A percentile compares a stretch with the other conserved stretches of the same genome.
phyloP scores from a whole-genome alignment of 495 filamentous ascomycete genomes.

The Achaetomiella virescens region DNA sequence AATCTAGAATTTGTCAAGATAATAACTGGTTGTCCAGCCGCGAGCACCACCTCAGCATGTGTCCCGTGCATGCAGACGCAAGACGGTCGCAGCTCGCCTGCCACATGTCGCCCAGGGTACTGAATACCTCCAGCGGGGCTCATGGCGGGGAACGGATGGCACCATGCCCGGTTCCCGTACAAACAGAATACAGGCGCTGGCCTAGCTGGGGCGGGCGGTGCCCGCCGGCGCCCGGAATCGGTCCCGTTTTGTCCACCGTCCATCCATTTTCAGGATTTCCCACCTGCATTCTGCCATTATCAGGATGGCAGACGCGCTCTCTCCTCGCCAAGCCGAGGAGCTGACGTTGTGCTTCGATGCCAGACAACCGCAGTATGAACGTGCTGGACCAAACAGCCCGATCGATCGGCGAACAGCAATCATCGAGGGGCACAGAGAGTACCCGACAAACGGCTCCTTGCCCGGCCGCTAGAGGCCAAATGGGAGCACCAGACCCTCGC shows the following conservation, averaged over 20 bases:
- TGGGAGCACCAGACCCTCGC: not conserved
- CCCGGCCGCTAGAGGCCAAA: not conserved
- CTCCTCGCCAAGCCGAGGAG: not conserved
- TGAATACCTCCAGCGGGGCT: not conserved
- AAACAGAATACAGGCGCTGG: constrained; percentile 3
- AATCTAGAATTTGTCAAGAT: not conserved
- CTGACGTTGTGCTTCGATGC: not conserved
- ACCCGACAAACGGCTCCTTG: not conserved
- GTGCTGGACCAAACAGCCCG: not conserved
- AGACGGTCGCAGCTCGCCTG: constrained; percentile 1
- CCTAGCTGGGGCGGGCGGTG: not conserved
- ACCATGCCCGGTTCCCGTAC: constrained; percentile 4
- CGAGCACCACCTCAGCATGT: not conserved
- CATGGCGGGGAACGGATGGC: not conserved
- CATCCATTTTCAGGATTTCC: not conserved
- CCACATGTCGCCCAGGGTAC: constrained; percentile 3
- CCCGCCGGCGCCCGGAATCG: not conserved
- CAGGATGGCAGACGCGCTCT: not conserved
- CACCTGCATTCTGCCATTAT: not conserved
- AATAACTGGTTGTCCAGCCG: not conserved
- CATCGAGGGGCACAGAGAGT: not conserved
- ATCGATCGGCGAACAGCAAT: not conserved
- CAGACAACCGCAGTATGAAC: not conserved
- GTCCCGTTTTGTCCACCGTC: not conserved
- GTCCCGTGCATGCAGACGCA: not conserved